Evolutionary conservation across 2,329 filamentous ascomycete species (phyloP).

Genomic region (Colletotrichum sp.): DNA sequence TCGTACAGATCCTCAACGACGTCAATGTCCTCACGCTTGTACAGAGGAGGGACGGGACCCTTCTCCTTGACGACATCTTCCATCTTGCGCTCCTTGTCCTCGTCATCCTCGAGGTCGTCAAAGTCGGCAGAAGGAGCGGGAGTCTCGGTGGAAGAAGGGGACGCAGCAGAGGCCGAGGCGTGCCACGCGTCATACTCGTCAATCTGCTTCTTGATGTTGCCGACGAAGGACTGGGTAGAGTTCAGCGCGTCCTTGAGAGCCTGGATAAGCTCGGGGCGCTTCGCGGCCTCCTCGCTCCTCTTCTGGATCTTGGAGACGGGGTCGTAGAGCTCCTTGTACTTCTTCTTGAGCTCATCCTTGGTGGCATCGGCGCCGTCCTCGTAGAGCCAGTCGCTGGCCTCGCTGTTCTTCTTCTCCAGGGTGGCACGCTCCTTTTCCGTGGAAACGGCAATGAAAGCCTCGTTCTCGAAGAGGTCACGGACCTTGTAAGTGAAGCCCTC

Average conservation of each 20-base stretch:
- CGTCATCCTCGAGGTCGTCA: constrained; percentile 80
- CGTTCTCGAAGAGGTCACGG: constrained; percentile 80
- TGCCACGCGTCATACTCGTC: constrained; percentile 68
- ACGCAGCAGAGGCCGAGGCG: constrained; percentile 56
- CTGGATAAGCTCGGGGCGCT: constrained; percentile 73
- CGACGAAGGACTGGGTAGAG: constrained; percentile 72
- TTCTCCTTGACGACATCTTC: constrained; percentile 49
- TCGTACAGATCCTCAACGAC: constrained; percentile 67
- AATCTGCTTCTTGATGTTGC: constrained; percentile 73
- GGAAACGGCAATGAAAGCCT: constrained; percentile 74
- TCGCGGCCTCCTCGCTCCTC: constrained; percentile 73
- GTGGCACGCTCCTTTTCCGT: constrained; percentile 69
- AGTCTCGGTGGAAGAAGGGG: constrained; percentile 39
- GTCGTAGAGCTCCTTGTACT: constrained; percentile 77
- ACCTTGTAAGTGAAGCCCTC: constrained; percentile 91
- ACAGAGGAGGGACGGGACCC: constrained; percentile 68
- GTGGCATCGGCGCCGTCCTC: constrained; percentile 80
- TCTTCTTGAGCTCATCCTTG: constrained; percentile 75
- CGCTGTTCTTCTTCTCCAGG: constrained; percentile 72
- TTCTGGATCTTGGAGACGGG: constrained; percentile 79
- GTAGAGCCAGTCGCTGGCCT: constrained; percentile 89
- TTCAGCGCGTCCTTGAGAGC: constrained; percentile 73
- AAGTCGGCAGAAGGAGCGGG: constrained; percentile 60
- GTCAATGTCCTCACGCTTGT: constrained; percentile 74
- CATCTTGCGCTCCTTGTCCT: constrained; percentile 42